phyloP scores from a whole-genome alignment of 345 rosid genomes.

The Melastoma malabathricum region DNA sequence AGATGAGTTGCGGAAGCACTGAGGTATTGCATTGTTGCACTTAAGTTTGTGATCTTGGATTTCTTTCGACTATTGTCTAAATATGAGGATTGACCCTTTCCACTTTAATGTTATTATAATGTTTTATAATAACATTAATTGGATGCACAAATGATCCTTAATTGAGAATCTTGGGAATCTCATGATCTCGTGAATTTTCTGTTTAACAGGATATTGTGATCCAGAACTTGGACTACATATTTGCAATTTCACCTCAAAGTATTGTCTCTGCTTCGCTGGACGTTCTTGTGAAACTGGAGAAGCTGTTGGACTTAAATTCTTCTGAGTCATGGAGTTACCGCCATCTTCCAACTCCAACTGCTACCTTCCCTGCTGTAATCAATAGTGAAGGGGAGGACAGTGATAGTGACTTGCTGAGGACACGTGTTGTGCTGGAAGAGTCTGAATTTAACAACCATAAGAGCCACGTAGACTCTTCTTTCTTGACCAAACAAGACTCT shows the following conservation, averaged over 20 bases:
- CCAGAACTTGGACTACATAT: conserved; percentile 75
- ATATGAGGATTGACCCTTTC: not conserved
- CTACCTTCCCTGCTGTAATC: conserved; percentile 62
- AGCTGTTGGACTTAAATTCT: conserved; percentile 60
- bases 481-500: conserved; percentile 43
- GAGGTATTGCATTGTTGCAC: conserved; percentile 38
- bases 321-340: conserved; percentile 82
- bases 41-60: not conserved
- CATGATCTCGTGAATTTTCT: conserved; percentile 1
- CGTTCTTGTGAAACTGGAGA: conserved; percentile 71
- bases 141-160: too few relatives aligned
- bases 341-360: conserved; percentile 78
- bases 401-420: conserved; percentile 48
- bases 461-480: conserved; percentile 37
- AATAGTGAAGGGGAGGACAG: conserved; percentile 74
- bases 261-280: conserved; percentile 62
- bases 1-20: conserved; percentile 57
- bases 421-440: conserved; percentile 30
- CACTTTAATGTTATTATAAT: too few relatives aligned
- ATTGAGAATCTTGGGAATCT: too few relatives aligned
- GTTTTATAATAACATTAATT: too few relatives aligned
- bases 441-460: conserved; percentile 11
- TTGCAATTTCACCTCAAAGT: conserved; percentile 51
- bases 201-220: conserved; percentile 64
- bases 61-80: not conserved